Conservation (phyloP, 306 rosid species). For the Pyrus pyrifolia region DNA sequence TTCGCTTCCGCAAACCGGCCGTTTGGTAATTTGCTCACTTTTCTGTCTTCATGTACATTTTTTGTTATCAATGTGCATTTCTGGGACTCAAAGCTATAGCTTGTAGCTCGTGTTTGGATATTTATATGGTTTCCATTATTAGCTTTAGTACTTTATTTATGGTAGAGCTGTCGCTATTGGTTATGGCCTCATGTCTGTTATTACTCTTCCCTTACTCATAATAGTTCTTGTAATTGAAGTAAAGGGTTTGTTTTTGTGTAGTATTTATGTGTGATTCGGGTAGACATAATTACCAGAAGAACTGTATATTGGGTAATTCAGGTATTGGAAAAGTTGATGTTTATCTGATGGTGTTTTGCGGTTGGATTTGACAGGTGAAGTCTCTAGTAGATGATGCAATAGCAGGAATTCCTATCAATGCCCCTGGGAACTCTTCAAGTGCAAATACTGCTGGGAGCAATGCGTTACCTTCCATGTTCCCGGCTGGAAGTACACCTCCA, state of each 20-base stretch:
- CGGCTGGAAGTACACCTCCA: constrained; percentile 68
- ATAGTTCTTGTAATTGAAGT: background rate
- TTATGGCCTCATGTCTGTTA: background rate
- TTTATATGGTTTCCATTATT: background rate
- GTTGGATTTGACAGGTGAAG: constrained; percentile 48
- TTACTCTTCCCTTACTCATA: background rate
- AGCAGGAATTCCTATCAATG: constrained; percentile 39
- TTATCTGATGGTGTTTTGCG: constrained; percentile 7
- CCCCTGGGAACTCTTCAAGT: constrained; percentile 36
- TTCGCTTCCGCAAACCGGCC: constrained; percentile 65
- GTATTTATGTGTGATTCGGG: background rate
- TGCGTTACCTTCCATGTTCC: constrained; percentile 55
- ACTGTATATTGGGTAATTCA: background rate
- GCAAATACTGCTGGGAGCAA: constrained; percentile 37
- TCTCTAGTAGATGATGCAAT: constrained; percentile 59
- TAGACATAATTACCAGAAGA: background rate
- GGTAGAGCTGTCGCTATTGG: background rate
- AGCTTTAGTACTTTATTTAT: background rate
- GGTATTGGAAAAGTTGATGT: constrained; percentile 4
- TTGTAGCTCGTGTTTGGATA: background rate
- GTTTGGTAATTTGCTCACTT: constrained; percentile 40
- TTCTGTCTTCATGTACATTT: background rate
- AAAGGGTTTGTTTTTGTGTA: background rate
- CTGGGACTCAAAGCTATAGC: background rate
- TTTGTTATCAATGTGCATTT: background rate